A percentile compares a stretch with the other conserved stretches of the same genome.
phyloP scores from a whole-genome alignment of 2,329 filamentous ascomycete species.

The Colletotrichum liriopes region DNA sequence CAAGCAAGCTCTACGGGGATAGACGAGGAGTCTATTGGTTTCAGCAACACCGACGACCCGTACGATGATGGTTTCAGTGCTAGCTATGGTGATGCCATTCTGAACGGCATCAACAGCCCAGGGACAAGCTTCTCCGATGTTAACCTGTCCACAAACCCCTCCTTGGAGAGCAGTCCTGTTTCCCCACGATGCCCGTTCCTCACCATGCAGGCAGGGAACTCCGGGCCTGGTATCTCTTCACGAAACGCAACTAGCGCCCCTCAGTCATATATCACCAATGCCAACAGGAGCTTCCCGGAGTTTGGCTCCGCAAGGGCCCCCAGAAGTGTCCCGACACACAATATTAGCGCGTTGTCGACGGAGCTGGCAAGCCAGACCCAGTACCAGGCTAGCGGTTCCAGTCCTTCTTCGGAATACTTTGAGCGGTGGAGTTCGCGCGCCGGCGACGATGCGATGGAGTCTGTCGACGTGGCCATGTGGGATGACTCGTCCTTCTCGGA shows the following conservation, averaged over 20 bases:
- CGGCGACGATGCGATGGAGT: background rate
- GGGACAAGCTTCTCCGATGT: constrained; percentile 27
- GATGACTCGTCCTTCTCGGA: background rate
- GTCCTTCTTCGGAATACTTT: constrained; percentile 21
- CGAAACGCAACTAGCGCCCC: background rate
- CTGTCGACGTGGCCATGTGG: background rate
- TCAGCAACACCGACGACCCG: constrained; percentile 20
- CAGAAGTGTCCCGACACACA: constrained; percentile 7
- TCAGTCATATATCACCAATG: background rate
- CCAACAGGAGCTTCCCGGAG: background rate
- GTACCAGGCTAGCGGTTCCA: background rate
- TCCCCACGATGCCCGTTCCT: constrained; percentile 5
- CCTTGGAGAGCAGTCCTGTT: constrained; percentile 24
- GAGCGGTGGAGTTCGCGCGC: constrained; percentile 10
- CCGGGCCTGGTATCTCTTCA: background rate
- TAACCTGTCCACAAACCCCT: constrained; percentile 9
- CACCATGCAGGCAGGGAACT: constrained; percentile 3
- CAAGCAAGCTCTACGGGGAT: constrained; percentile 32
- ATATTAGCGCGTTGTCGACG: constrained; percentile 18
- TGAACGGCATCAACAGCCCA: constrained; percentile 23
- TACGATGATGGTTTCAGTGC: constrained; percentile 6
- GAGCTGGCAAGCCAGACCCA: constrained; percentile 11
- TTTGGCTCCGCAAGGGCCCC: background rate
- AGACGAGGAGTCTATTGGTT: constrained; percentile 25
- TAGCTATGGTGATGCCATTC: constrained; percentile 5